Base-by-base conservation (phyloP, 2,329 filamentous ascomycete species). In the Purpureocillium takamizusanense region DNA sequence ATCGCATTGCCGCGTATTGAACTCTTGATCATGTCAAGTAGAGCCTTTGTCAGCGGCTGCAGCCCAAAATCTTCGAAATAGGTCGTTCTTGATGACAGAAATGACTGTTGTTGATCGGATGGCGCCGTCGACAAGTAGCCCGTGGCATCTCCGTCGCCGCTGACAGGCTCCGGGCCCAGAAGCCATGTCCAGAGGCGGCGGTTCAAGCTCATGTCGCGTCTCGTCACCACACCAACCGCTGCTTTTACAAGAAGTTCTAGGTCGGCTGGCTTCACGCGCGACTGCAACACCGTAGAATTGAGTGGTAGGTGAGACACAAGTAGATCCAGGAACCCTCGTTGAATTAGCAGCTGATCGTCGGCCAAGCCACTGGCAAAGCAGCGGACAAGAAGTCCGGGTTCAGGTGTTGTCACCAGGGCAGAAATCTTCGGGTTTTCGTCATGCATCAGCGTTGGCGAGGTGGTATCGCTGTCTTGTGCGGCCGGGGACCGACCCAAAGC, bases 131-230 rank as follows among this genome's bases (percentile, higher is more conserved):
- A 67, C 12, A 65, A 72, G 38, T 74, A 70, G 29, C 59, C 50
- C 0, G 55, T 60, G 12, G 59, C 62, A 36, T 80, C 72, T 16
- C 64, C 50, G 42, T 80, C 70, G 39, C 61, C 50, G 16, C 62
- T 51, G 35, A 67, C 50, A 31, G 74, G 74, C 36, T 75, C 86
- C 3, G 89, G 89, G 0, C 92, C 92, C 2, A 98, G 70, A 43
- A 97, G 81, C 92, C 92, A 98, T 32, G 85, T 79, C 88, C 90
- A 97, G n/a, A 98, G 66, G 29, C 92, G 78, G 50, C 92, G 73
- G 57, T 98, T 98, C 35, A 98, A 66, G 55, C 90, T 94, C 92
- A 98, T 98, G 47, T 98, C 92, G 60, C 89, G 78, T 36, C 92
- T 76, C 15, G 81, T 81, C 1, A 97, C 87, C 15, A 98, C 89